Evolutionary conservation across 108 stramenopile species (phyloP), one percentile per base, ranked within the genome.

Genomic region (Fistulifera pelliculosa): DNA sequence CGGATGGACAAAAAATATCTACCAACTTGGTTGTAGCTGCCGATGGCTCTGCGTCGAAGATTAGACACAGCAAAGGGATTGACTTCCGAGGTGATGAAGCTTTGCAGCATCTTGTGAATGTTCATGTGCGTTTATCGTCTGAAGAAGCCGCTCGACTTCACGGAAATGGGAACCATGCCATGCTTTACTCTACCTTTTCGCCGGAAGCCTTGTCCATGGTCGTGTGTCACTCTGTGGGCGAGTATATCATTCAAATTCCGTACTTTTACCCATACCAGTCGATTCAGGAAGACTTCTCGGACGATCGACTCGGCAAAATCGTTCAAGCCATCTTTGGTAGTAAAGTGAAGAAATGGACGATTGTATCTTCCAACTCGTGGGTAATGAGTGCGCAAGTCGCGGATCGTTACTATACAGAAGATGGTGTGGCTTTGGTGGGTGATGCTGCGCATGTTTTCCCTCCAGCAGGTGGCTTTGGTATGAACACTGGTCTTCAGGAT

Each of bases 401-500:
- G 27, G 52, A 88, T 25, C 52, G 49, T 3, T 94, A 88, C 64
- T 19, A 65, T 48, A 65, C 66, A 12, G 38, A 59, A 11, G 52
- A 54, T 35, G 62, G 82, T 19, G 52, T 72, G 6, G 68, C 85
- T 13, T 56, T 94, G 42, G 87, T 74, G 3, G 96, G 96, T 2
- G 96, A 98, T 64, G 87, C 95, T 7, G 95, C 95, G 1, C 96
- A 98, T 70, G 83, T 83, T 11, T 98, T 96, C 62, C 94, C 96
- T 10, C 96, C 96, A 0, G 94, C 96, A 0, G 96, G 94, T 27
- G 94, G 90, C n/a, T 85, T 96, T 65, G 96, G 96, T 16, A 93
- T 98, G 88, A 98, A 98, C 66, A 94, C 94, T 0, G 96, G 96
- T 1, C 41, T 98, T 16, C 91, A 98, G 62, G 96, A 98, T 65